These are phyloP conservation scores for Chloropicon primus DNA, from an alignment of 139 green algal species.

Conservation along the genomic window DNA sequence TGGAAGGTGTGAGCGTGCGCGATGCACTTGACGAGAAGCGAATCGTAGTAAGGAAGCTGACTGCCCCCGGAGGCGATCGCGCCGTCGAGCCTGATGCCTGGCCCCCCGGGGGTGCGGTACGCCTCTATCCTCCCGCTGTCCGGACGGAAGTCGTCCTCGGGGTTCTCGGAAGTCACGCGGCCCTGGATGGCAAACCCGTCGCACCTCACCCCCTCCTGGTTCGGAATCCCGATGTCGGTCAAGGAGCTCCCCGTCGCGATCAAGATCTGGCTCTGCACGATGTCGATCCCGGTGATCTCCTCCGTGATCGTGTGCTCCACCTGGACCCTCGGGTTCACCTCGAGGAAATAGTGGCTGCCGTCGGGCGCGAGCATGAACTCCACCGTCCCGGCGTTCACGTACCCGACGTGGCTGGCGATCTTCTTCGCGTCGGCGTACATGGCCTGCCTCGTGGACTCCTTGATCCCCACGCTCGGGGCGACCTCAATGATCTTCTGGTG, in stretches of 20 bases:
- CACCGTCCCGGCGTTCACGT: constrained; percentile 82
- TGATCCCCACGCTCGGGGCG: constrained; percentile 39
- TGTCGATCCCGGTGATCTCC: constrained; percentile 87
- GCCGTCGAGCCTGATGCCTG: constrained; percentile 79
- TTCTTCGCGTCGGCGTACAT: constrained; percentile 61
- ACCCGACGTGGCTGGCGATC: constrained; percentile 58
- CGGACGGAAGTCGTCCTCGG: constrained; percentile 78
- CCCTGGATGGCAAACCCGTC: constrained; percentile 84
- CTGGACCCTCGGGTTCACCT: constrained; percentile 92
- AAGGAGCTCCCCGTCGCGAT: constrained; percentile 72
- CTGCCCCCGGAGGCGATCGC: constrained; percentile 63
- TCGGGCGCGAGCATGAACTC: constrained; percentile 97
- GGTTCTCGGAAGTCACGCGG: constrained; percentile 85
- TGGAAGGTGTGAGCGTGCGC: constrained; percentile 50
- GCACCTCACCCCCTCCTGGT: constrained; percentile 31
- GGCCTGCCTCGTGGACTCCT: constrained; percentile 63
- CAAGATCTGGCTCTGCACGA: constrained; percentile 75
- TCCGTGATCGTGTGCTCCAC: constrained; percentile 97
- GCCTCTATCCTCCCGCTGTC: constrained; percentile 71
- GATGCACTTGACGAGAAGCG: constrained; percentile 69
- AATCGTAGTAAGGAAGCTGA: constrained; percentile 74
- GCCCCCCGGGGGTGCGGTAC: constrained; percentile 66
- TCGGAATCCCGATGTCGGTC: constrained; percentile 42
- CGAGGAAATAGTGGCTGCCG: constrained; percentile 76
- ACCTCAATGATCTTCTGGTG: constrained; percentile 76